These are phyloP conservation scores for Alternaria tenuissima DNA, from an alignment of 2,329 filamentous ascomycete species.

Conservation along the genomic window DNA sequence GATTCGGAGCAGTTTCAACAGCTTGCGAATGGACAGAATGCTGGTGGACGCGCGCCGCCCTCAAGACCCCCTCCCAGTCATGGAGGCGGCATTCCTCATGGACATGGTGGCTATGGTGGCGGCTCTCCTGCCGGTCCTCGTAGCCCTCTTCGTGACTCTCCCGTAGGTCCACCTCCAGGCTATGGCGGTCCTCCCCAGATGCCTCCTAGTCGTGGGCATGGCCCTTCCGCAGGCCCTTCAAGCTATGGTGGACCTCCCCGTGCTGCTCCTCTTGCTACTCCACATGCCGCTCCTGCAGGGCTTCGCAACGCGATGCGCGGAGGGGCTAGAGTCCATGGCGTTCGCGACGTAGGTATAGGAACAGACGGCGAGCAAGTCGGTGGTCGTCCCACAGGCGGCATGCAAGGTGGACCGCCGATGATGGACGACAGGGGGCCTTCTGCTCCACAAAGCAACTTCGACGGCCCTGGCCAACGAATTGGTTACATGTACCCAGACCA, in stretches of 20 bases:
- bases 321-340: not conserved
- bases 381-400: not conserved
- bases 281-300: not conserved
- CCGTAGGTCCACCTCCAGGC: not conserved
- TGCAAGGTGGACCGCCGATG: not conserved
- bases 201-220: not conserved
- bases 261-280: not conserved
- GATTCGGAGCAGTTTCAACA: not conserved
- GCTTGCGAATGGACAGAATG: not conserved
- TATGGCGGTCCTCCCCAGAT: not conserved
- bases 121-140: not conserved
- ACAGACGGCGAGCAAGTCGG: not conserved
- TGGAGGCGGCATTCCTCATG: not conserved
- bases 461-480: not conserved
- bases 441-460: not conserved
- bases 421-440: not conserved
- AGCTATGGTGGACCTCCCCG: not conserved
- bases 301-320: slow-evolving; percentile 3
- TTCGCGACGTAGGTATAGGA: not conserved
- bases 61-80: not conserved
- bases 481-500: not conserved
- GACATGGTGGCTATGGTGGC: not conserved
- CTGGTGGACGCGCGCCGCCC: not conserved
- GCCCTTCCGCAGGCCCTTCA: not conserved
- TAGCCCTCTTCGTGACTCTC: not conserved